phyloP scores from a whole-genome alignment of 371 early-diverging fungal species.

The Capillidium heterosporum region DNA sequence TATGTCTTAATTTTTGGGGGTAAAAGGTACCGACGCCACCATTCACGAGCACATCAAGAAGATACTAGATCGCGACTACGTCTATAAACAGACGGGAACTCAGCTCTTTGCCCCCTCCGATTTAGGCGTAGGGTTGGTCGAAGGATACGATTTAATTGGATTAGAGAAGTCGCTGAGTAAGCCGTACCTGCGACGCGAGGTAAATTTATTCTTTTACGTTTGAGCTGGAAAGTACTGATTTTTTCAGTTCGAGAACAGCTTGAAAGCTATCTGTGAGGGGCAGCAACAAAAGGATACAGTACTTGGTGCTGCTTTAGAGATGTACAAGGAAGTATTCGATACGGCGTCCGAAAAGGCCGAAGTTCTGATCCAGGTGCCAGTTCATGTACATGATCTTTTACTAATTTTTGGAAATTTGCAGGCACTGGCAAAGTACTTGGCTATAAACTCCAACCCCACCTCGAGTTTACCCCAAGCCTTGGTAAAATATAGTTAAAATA shows the following conservation, averaged over 20 bases:
- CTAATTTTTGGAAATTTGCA: not conserved
- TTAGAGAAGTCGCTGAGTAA: slow-evolving; percentile 66
- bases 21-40: slow-evolving; percentile 95
- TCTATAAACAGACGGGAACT: slow-evolving; percentile 34
- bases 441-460: too few relatives aligned
- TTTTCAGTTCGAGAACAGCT: slow-evolving; percentile 38
- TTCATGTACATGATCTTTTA: not conserved
- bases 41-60: slow-evolving; percentile 98
- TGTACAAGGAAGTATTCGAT: slow-evolving; percentile 40
- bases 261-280: slow-evolving; percentile 47
- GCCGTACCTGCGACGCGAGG: slow-evolving; percentile 64
- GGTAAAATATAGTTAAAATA: not conserved
- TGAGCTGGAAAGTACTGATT: not conserved
- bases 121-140: slow-evolving; percentile 83
- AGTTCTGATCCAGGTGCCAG: slow-evolving; percentile 20
- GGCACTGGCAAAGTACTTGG: not conserved
- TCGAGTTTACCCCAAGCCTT: not conserved
- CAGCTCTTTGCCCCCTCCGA: slow-evolving; percentile 57
- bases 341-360: slow-evolving; percentile 19
- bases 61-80: slow-evolving; percentile 84
- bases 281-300: slow-evolving; percentile 25
- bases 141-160: slow-evolving; percentile 78
- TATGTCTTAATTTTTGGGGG: not conserved
- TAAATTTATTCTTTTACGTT: slow-evolving; percentile 13
- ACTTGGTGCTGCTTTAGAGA: slow-evolving; percentile 21